Evolutionary conservation across 2,329 filamentous ascomycete genomes (phyloP), one percentile per base, ranked within the genome.

Genomic region (Colletotrichum sansevieriae): DNA sequence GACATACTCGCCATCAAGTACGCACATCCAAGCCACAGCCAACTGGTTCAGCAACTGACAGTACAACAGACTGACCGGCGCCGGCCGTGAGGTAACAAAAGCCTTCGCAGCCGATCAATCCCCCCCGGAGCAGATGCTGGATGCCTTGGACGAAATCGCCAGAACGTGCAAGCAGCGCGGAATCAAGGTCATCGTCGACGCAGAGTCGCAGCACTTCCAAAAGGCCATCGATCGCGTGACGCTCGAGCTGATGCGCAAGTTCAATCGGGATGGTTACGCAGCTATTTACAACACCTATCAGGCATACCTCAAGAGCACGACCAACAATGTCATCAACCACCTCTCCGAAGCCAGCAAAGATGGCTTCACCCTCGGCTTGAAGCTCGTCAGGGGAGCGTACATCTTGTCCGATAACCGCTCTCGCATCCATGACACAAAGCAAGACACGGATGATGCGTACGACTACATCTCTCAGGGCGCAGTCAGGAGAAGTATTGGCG

Each of bases 341-440:
- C 78, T 89, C 18, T 77, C 76, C 1, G 73, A 71, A 0, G 86
- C 87, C 0, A 72, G 77, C 7, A 76, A 82, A 3, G 80, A 84
- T 35, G 78, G 77, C 3, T 88, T 85, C 73, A 86, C 83, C 0
- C 79, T 87, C 0, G 87, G 87, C 15, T 77, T 88, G 62, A 89
- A 89, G 75, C 78, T 88, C 9, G 87, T 88, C 2, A 81, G 86
- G 13, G 85, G 86, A 22, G 87, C 86, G 15, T 89, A 89, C 74
- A 80, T 89, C 43, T 77, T 78, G 33, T 81, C 80, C 0, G 87
- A 89, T 51, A 79, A 82, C 47, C 76, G 84, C 3, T 74, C 78
- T 3, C 74, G 86, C n/a, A 86, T 88, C 68, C 84, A 84, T 73
- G 81, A 85, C 61, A 85, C 80, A 52, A 87, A 87, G 68, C 77